These are phyloP conservation scores for Aspergillus ostianus DNA, from an alignment of 495 filamentous ascomycete genomes.

Conservation along the genomic window DNA sequence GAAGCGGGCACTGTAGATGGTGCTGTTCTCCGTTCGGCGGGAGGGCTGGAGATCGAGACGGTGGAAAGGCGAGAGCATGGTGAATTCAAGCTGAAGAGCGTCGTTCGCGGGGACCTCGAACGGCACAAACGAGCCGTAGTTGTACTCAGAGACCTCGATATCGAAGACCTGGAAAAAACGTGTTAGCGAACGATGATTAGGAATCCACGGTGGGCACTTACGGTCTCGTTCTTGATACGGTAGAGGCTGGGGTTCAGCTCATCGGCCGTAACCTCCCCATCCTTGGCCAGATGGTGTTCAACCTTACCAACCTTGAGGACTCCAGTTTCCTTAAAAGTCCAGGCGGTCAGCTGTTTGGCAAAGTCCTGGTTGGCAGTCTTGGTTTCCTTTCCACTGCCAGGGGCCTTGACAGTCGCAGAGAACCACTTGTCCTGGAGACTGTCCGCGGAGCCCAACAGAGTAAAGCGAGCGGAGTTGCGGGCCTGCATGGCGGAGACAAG, in stretches of 20 bases:
- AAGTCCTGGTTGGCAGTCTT: slow-evolving; percentile 80
- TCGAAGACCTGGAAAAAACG: slow-evolving; percentile 64
- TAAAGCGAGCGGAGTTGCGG: slow-evolving; percentile 88
- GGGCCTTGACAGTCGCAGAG: slow-evolving; percentile 69
- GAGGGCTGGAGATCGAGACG: slow-evolving; percentile 71
- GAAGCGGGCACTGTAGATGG: slow-evolving; percentile 74
- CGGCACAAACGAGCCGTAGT: slow-evolving; percentile 64
- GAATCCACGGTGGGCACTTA: slow-evolving; percentile 46
- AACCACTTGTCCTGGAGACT: slow-evolving; percentile 90
- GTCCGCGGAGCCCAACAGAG: slow-evolving; percentile 81
- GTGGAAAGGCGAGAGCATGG: slow-evolving; percentile 98
- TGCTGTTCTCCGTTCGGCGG: slow-evolving; percentile 59
- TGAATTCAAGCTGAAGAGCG: slow-evolving; percentile 88
- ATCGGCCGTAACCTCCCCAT: slow-evolving; percentile 34
- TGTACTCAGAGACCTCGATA: slow-evolving; percentile 85
- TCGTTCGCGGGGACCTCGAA: slow-evolving; percentile 69
- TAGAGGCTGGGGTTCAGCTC: slow-evolving; percentile 84
- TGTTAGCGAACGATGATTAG: slow-evolving; percentile 21
- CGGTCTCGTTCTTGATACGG: slow-evolving; percentile 94
- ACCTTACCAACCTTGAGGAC: slow-evolving; percentile 83
- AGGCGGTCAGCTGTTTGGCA: slow-evolving; percentile 74
- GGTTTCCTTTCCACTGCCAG: slow-evolving; percentile 50
- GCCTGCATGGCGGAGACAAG: slow-evolving; percentile 84
- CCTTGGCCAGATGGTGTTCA: slow-evolving; percentile 67
- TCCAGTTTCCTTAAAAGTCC: slow-evolving; percentile 93